Evolutionary conservation across 192 early-diverging fungal species (phyloP), one percentile per base, ranked within the genome.

Genomic region (Backusella circina): DNA sequence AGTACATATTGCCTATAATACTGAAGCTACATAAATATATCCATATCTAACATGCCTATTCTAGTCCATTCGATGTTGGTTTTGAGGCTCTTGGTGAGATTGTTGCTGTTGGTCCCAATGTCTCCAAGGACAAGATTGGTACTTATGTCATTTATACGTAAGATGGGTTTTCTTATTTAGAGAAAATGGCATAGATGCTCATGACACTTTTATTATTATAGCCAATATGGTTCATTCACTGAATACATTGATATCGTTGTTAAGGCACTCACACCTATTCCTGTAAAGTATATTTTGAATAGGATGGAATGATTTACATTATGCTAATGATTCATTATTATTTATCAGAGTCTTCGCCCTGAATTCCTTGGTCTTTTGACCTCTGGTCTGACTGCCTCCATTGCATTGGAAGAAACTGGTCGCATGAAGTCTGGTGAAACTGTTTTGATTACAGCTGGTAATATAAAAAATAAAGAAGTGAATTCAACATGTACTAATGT

Each of bases 61-160:
- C 10, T 57, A 88, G 86, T 57, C 89, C 89, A 26, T 90, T 87
- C 76, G 87, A 88, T 78, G 77, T 79, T 72, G 89, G 89, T 0
- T 86, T 90, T 65, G 89, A 90, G 67, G 83, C 84, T 68, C 73
- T 90, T 30, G 89, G 87, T 38, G 69, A 85, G 73, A 79, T 90
- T 8, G 84, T 90, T 23, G 83, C 79, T 26, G 80, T 86, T 57
- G 86, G 87, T 31, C 30, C 75, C 18, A 51, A 61, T 2, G 78
- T 86, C 28, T 69, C 74, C 12, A 26, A 75, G 15, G 41, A 77
- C 23, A 75, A 75, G 33, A 57, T 85, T 28, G 78, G 80, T 15
- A 70, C 75, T 4, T 72, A 80, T 68, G 84, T 83, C 3, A 77
- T 82, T 15, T 65, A 75, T 23, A 67, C 67, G 71, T 77, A 77